Evolutionary conservation across 192 early-diverging fungal genomes (phyloP), one percentile per base, ranked within the genome.

Genomic region (Haplosporangium gracile): DNA sequence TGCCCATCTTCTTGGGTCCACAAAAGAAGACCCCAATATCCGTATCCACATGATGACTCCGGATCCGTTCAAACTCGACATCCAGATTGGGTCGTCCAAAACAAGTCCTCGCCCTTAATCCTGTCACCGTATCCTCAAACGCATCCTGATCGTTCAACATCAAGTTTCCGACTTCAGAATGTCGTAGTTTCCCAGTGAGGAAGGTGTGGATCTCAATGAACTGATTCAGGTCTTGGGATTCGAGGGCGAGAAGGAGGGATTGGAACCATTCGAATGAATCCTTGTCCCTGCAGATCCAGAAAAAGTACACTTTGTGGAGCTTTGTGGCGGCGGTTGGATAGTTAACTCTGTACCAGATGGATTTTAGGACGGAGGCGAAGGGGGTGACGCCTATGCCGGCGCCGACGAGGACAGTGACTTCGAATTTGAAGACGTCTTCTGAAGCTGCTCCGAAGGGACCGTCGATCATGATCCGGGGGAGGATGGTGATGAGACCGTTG

Each of bases 311-410:
- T 79, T 95, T 97, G 40, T 88, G 89, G 15, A 92, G 79, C 10
- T 88, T 88, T 63, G 89, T 86, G 26, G 78, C 77, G 32, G 92
- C 92, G 40, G 88, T 92, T 20, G 81, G 82, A 60, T 93, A 90
- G 40, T 89, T 91, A 86, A 90, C 90, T 43, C 91, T 88, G 82
- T 93, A 95, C 90, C 94, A 94, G 57, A 96, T 87, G 77, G 92
- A 93, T 82, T 94, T 94, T 42, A 96, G 85, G 9, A 96, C 90
- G 11, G 93, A 91, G 3, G 95, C 95, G 47, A 93, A 93, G 11
- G 95, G 95, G 1, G 95, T 96, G n/a, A 96, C 93, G 22, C 95
- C 95, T 65, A 96, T 95, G 53, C 95, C 95, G 5, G 95, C 95
- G 0, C 93, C 95, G 20, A 96, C 92, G 13, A 95, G 89, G 26